Conservation (phyloP, 140 eudicot species). For the Oenanthe javanica region DNA sequence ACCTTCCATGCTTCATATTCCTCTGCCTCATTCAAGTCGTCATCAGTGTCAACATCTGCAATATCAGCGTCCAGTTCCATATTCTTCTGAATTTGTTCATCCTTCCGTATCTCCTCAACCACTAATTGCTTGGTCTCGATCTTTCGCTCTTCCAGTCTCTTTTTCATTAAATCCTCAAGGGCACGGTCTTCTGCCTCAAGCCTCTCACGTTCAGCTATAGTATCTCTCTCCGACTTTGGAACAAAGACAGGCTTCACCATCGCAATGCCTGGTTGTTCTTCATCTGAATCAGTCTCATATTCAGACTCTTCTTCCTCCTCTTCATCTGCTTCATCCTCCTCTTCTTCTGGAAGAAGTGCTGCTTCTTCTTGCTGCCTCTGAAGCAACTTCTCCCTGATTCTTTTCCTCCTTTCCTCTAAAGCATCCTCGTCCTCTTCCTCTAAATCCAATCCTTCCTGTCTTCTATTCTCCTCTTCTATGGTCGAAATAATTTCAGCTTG, state of each 20-base stretch:
- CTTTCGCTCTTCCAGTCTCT: conserved; percentile 59
- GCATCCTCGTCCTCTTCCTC: conserved; percentile 96
- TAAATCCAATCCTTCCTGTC: conserved; percentile 53
- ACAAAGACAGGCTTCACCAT: conserved; percentile 96
- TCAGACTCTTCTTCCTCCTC: conserved; percentile 81
- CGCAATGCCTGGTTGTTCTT: conserved; percentile 55
- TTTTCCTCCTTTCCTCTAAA: conserved; percentile 74
- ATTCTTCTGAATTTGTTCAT: conserved; percentile 58
- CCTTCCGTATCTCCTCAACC: conserved; percentile 79
- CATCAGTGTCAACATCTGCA: conserved; percentile 87
- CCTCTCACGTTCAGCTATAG: conserved; percentile 88
- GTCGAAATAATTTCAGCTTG: conserved; percentile 91
- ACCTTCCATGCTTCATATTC: conserved; percentile 91
- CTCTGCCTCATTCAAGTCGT: conserved; percentile 82
- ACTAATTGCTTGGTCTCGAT: conserved; percentile 76
- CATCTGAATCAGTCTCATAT: conserved; percentile 90
- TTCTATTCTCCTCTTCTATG: conserved; percentile 61
- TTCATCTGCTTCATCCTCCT: conserved; percentile 70
- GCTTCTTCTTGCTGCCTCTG: conserved; percentile 73
- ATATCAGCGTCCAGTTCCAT: conserved; percentile 57
- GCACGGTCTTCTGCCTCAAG: conserved; percentile 76
- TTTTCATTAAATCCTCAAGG: conserved; percentile 60
- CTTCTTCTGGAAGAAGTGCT: conserved; percentile 52
- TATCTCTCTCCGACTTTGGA: conserved; percentile 83
- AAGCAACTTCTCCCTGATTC: conserved; percentile 70